phyloP scores from a whole-genome alignment of 75 land plant species.

The Ceratopteris richardii region DNA sequence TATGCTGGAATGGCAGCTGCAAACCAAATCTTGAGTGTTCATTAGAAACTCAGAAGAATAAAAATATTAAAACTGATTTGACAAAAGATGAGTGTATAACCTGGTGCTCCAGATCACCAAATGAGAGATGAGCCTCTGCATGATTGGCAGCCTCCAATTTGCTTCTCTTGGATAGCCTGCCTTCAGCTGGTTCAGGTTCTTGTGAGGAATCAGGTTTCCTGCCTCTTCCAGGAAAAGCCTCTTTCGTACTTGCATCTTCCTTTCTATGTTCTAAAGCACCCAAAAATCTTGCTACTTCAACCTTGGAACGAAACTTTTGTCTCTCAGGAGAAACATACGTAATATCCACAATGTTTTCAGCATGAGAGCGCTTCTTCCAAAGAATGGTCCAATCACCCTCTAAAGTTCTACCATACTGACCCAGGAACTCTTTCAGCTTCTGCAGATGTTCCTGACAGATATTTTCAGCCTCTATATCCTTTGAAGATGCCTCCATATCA shows the following conservation, averaged over 20 bases:
- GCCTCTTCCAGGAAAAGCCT: background rate
- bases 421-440: slow-evolving; percentile 40
- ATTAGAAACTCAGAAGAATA: background rate
- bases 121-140: background rate
- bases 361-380: slow-evolving; percentile 20
- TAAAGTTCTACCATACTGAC: slow-evolving; percentile 34
- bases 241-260: background rate
- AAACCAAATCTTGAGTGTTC: background rate
- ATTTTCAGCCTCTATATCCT: slow-evolving; percentile 12
- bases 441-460: slow-evolving; percentile 37
- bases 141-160: background rate
- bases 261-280: slow-evolving; percentile 24
- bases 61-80: slow-evolving; percentile 2
- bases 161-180: background rate
- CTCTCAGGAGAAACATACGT: slow-evolving; percentile 62
- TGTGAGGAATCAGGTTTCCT: background rate
- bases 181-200: background rate
- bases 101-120: background rate
- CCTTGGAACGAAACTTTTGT: slow-evolving; percentile 44
- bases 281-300: slow-evolving; percentile 54
- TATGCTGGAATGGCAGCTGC: slow-evolving; percentile 56
- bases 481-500: slow-evolving; percentile 7
- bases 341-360: slow-evolving; percentile 19
- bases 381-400: slow-evolving; percentile 59
- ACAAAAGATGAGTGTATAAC: background rate